Conservation (phyloP, 345 rosid genomes). For the Eutrema yunnanense region DNA sequence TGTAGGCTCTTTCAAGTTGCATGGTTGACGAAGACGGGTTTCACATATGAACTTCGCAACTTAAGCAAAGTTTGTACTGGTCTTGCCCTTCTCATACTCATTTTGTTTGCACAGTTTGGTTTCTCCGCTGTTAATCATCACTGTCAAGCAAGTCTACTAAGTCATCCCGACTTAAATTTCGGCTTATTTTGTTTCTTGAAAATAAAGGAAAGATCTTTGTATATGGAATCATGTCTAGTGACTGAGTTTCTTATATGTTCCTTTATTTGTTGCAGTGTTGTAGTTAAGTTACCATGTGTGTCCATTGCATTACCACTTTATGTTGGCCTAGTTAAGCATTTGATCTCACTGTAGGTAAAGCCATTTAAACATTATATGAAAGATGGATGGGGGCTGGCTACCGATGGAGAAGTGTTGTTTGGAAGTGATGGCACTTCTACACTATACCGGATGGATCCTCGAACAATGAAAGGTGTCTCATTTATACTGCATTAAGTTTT, state of each 20-base stretch:
- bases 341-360: constrained; percentile 45
- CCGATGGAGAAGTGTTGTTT: constrained; percentile 74
- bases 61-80: constrained; percentile 70
- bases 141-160: not conserved
- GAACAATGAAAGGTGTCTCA: constrained; percentile 56
- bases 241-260: not conserved
- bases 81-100: constrained; percentile 6
- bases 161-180: not conserved
- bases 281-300: not conserved
- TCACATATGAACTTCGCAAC: constrained; percentile 67
- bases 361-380: constrained; percentile 72
- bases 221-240: not conserved
- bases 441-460: constrained; percentile 68
- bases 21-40: constrained; percentile 84
- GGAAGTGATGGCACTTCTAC: constrained; percentile 93
- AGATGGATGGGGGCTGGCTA: constrained; percentile 98
- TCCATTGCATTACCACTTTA: not conserved
- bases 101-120: not conserved
- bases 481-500: not conserved
- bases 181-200: not conserved
- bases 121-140: not conserved
- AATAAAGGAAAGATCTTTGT: not conserved
- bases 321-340: not conserved
- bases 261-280: not conserved
- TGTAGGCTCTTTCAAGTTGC: constrained; percentile 93